These are phyloP conservation scores for Yarrowia divulgata DNA, from an alignment of 805 yeast genomes.

Conservation along the genomic window DNA sequence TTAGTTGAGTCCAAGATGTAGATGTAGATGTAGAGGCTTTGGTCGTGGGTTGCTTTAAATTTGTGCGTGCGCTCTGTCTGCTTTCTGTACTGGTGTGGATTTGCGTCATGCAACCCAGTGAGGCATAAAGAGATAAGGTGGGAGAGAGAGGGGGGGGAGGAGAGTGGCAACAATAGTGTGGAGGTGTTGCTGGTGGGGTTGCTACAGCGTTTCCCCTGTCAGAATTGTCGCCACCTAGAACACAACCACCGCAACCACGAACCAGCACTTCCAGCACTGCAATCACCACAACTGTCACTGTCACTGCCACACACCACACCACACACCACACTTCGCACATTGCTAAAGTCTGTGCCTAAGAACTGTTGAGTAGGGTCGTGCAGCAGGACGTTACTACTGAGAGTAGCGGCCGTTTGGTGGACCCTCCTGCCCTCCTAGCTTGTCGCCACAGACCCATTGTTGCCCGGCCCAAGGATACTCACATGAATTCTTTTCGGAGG, in stretches of 20 bases:
- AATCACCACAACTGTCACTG: not conserved
- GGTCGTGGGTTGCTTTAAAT: conserved; percentile 5
- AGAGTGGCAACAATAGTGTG: not conserved
- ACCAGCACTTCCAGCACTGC: not conserved
- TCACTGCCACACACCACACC: not conserved
- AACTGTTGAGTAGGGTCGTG: conserved; percentile 16
- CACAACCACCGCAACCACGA: not conserved
- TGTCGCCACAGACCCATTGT: not conserved
- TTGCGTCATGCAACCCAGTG: conserved; percentile 11
- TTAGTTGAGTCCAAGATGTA: not conserved
- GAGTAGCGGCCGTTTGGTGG: not conserved
- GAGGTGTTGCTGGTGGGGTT: too few relatives aligned
- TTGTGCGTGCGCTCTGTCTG: not conserved
- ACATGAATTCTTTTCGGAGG: not conserved
- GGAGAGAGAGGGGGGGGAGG: not conserved
- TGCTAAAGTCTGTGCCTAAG: conserved; percentile 9
- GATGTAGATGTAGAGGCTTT: not conserved
- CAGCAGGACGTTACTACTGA: not conserved
- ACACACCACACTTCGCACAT: not conserved
- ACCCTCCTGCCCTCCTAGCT: not conserved
- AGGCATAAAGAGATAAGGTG: conserved; percentile 29
- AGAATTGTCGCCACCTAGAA: too few relatives aligned
- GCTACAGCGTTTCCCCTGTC: too few relatives aligned
- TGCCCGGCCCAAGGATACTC: not conserved
- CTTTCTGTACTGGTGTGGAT: not conserved